Percentiles rank a stretch among this genome's conserved stretches.
Conservation (phyloP, 768 basidiomycete genomes). For the Xerocomus potaroensis region DNA sequence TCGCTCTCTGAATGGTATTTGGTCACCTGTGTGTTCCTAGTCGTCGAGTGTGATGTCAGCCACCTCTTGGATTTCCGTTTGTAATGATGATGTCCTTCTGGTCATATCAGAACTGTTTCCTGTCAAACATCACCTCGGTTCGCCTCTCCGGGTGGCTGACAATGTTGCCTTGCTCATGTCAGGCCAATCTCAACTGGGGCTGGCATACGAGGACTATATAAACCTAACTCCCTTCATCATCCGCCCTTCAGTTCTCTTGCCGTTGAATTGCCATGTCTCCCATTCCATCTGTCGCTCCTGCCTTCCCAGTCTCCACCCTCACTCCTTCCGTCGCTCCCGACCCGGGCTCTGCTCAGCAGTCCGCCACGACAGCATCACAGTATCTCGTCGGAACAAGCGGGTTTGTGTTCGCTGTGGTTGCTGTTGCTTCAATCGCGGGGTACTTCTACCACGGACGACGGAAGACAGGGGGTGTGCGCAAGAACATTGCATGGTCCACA, state of each 20-base stretch:
- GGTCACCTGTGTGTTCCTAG: no score
- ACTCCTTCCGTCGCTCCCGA: slow-evolving; percentile 2
- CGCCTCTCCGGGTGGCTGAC: slow-evolving; percentile 11
- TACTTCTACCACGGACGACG: slow-evolving; percentile 17
- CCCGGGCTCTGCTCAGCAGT: background rate
- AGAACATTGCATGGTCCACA: slow-evolving; percentile 4
- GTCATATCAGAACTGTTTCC: no score
- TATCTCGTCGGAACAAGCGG: slow-evolving; percentile 13
- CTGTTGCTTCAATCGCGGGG: slow-evolving; percentile 9
- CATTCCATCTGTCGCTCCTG: slow-evolving; percentile 12
- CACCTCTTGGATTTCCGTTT: no score
- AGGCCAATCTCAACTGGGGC: slow-evolving; percentile 5
- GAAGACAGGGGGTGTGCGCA: background rate
- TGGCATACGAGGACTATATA: slow-evolving; percentile 8
- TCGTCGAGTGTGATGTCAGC: no score
- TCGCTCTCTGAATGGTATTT: no score
- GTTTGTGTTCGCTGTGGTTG: slow-evolving; percentile 14
- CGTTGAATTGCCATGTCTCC: slow-evolving; percentile 19
- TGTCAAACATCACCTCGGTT: no score
- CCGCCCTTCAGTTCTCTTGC: background rate
- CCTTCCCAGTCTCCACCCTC: background rate
- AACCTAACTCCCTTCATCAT: background rate
- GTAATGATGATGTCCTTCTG: no score
- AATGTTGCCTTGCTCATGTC: background rate
- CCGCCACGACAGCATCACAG: background rate